These are phyloP conservation scores for Schizochytrium sp. DNA, from an alignment of 108 stramenopile species.

Conservation along the genomic window DNA sequence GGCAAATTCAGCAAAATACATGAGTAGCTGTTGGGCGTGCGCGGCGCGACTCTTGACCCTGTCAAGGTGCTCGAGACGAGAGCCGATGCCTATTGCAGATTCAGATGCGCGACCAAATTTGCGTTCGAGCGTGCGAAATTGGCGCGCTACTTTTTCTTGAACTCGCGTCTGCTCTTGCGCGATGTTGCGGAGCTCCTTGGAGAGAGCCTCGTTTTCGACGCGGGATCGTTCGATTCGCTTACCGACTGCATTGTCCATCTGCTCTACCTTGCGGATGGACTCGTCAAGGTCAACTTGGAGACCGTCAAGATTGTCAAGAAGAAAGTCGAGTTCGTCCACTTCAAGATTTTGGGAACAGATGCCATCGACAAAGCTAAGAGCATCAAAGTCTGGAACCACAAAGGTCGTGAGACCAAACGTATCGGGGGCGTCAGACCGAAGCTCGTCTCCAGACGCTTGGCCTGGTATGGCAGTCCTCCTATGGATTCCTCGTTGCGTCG, in stretches of 20 bases:
- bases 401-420: not conserved
- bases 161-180: not conserved
- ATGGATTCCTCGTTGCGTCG: too few relatives aligned
- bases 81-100: not conserved
- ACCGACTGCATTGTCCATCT: not conserved
- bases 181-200: not conserved
- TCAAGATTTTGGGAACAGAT: not conserved
- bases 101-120: not conserved
- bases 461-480: too few relatives aligned
- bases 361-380: not conserved
- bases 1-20: not conserved
- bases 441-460: too few relatives aligned
- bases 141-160: not conserved
- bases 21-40: not conserved
- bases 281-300: not conserved
- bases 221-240: not conserved
- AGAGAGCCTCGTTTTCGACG: not conserved
- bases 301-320: not conserved
- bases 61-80: not conserved
- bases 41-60: not conserved
- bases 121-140: not conserved
- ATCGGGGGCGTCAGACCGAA: too few relatives aligned
- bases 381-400: not conserved
- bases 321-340: not conserved
- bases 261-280: not conserved